Base-by-base conservation (phyloP, 768 basidiomycete genomes). In the Podaxis sp. region DNA sequence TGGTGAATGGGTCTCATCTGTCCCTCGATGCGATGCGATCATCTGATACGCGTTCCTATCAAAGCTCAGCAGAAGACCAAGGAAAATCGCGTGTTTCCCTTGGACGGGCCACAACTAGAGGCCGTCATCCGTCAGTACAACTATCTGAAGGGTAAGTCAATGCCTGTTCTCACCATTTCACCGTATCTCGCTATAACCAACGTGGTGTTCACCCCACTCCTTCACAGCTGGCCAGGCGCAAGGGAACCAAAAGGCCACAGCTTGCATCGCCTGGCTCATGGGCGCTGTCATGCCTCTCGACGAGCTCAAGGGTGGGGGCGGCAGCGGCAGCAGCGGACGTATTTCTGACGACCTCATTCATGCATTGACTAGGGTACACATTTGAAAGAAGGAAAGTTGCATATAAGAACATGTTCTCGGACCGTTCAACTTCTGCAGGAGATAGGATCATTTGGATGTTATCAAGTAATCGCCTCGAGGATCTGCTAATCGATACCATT, bases 221-320 rank as follows among this genome's bases (percentile, higher is more conserved):
- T 58, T 36, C 49, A 41, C 56, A 80, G 77, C 36, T 36, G 67
- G 69, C 22, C 74, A 76, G 57, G 63, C 64, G 2, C 65, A 74
- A 57, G 78, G 76, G 22, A 69, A 62, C 44, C 13, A 65, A 61
- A 71, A 70, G 44, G 69, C 72, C 17, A 70, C 69, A 2, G 71
- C 78, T 2, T 66, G 70, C 13, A 68, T 81, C 7, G 75, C 70
- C 4, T 81, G 79, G 79, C 73, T 81, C 30, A 76, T 80, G 62
- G 80, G 80, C 38, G 74, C 71, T 36, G 75, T 79, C 8, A 78
- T 81, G 78, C 80, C 80, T 40, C 74, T 81, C 22, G 77, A 79
- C 52, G 73, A 74, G 28, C 55, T 62, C 26, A n/a, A 46, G 37
- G 15, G 40, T 33, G 8, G 33, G 33, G 33, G 33, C 8, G 33